These are phyloP conservation scores for Myxozyma geophila DNA, from an alignment of 805 yeast genomes.

Conservation along the genomic window DNA sequence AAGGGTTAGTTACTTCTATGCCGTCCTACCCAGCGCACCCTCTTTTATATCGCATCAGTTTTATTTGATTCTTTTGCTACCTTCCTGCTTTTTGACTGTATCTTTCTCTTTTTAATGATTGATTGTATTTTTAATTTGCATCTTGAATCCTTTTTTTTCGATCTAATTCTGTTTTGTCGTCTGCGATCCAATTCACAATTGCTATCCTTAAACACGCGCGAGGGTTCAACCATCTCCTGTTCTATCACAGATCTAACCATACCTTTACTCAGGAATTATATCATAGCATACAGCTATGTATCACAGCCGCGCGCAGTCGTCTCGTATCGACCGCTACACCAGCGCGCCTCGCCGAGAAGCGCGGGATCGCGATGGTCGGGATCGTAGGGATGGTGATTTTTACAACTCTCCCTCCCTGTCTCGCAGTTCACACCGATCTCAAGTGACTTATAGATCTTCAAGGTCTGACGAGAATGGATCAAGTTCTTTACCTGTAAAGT, in stretches of 20 bases:
- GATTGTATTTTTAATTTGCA: background rate
- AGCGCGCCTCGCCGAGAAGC: conserved; percentile 1
- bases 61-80: background rate
- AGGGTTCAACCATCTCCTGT: no score
- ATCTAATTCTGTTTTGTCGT: background rate
- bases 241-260: background rate
- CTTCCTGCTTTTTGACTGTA: background rate
- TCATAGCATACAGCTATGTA: background rate
- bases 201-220: background rate
- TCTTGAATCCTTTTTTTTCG: no score
- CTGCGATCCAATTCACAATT: background rate
- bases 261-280: background rate
- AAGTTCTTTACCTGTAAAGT: conserved; percentile 3
- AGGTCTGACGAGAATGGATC: background rate
- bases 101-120: background rate
- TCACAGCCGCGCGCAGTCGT: background rate
- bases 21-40: background rate
- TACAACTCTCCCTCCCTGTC: conserved; percentile 9
- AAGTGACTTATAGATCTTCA: background rate
- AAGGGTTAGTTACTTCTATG: conserved; percentile 9
- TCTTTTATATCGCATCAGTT: background rate
- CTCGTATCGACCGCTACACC: conserved; percentile 19
- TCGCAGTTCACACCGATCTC: conserved; percentile 11
- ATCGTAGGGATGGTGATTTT: conserved; percentile 23
- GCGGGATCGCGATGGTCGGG: conserved; percentile 1